phyloP scores from a whole-genome alignment of 1,139 yeast genomes.

The Hemisphaericaspora xylanilytica region DNA sequence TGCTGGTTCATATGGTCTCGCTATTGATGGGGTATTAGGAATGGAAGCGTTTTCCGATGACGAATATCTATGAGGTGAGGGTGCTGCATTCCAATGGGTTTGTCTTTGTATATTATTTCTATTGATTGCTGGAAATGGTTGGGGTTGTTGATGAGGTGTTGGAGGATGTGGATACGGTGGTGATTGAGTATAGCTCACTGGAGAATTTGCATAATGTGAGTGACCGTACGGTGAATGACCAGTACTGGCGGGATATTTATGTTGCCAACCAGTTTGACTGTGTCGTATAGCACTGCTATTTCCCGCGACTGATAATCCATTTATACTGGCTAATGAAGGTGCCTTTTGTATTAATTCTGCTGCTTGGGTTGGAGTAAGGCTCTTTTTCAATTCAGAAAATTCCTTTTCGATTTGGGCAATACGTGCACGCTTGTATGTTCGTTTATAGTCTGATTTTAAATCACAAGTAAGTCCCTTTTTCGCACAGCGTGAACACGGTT shows the following conservation, averaged over 20 bases:
- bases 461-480: constrained; percentile 71
- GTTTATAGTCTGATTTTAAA: constrained; percentile 74
- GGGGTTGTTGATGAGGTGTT: not conserved
- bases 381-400: constrained; percentile 62
- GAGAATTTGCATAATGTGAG: constrained; percentile 1
- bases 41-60: constrained; percentile 26
- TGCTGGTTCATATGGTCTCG: constrained; percentile 12
- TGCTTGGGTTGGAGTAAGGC: constrained; percentile 52
- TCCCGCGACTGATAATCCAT: not conserved
- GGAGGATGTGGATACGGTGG: constrained; percentile 7
- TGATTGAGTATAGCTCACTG: constrained; percentile 3
- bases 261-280: constrained; percentile 3
- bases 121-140: not conserved
- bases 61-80: constrained; percentile 9
- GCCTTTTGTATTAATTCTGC: constrained; percentile 40
- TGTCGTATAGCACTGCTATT: constrained; percentile 7
- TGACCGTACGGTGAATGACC: not conserved
- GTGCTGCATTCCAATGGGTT: not conserved
- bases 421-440: constrained; percentile 85
- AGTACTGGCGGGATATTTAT: not conserved
- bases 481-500: constrained; percentile 79
- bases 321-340: constrained; percentile 25
- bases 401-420: constrained; percentile 83
- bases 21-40: constrained; percentile 36
- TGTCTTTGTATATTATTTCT: not conserved